Conservation (phyloP, 2,329 filamentous ascomycete genomes). For the Cladobotryum mycophilum region DNA sequence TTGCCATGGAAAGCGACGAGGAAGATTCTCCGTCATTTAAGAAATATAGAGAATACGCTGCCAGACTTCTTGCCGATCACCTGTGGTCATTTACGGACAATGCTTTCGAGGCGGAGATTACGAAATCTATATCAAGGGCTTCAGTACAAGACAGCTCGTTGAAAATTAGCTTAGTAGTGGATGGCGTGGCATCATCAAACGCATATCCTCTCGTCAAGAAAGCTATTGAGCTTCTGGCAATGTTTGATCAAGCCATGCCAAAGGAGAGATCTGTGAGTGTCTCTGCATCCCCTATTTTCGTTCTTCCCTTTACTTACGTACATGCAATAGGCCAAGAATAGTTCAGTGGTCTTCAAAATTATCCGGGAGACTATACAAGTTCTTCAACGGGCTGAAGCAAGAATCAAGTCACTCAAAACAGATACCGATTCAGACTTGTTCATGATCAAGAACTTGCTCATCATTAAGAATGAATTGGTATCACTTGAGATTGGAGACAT, state of each 20-base stretch:
- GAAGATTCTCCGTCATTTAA: constrained; percentile 47
- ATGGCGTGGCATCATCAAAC: constrained; percentile 48
- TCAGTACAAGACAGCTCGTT: constrained; percentile 41
- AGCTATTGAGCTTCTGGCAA: constrained; percentile 51
- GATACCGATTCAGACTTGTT: constrained; percentile 78
- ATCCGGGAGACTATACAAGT: constrained; percentile 86
- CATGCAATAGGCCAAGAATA: constrained; percentile 35
- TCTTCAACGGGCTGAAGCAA: constrained; percentile 67
- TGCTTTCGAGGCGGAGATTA: constrained; percentile 49
- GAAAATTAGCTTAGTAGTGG: constrained; percentile 43
- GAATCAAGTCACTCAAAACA: constrained; percentile 56
- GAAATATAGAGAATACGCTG: constrained; percentile 51
- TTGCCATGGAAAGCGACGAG: constrained; percentile 48
- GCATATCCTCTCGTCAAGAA: constrained; percentile 52
- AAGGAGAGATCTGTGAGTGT: constrained; percentile 54
- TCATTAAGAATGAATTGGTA: constrained; percentile 92
- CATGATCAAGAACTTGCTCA: constrained; percentile 87
- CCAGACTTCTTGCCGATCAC: constrained; percentile 49
- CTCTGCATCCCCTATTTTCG: no score
- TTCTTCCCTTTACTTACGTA: constrained; percentile 13
- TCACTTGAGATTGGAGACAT: constrained; percentile 85
- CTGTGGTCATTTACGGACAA: constrained; percentile 52
- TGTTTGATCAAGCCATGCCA: constrained; percentile 60
- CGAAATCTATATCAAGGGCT: constrained; percentile 47
- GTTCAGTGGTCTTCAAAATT: constrained; percentile 58